A percentile compares a stretch with the other conserved stretches of the same genome.
Conservation (phyloP, 768 basidiomycete species). For the Boletus sensibilis region DNA sequence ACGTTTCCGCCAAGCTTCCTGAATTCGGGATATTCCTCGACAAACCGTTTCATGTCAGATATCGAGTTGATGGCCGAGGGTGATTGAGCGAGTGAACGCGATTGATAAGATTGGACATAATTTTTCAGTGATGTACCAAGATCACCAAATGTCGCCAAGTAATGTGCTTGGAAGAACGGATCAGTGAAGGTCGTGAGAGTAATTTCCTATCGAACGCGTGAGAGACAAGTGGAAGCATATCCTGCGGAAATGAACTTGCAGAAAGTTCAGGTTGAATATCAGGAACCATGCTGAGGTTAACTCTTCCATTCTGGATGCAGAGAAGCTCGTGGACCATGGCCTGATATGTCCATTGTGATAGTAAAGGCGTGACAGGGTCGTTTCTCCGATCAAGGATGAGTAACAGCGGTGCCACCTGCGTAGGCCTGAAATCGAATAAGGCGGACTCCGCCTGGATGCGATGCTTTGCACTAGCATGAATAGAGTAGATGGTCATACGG, state of each 20-base stretch:
- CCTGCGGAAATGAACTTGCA: constrained; percentile 42
- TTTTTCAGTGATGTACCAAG: constrained; percentile 87
- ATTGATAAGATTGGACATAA: constrained; percentile 93
- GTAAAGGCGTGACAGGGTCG: constrained; percentile 93
- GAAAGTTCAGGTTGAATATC: constrained; percentile 84
- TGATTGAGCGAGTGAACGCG: constrained; percentile 70
- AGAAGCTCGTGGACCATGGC: constrained; percentile 98
- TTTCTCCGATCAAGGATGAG: constrained; percentile 94
- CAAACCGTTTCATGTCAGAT: constrained; percentile 93
- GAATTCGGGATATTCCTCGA: constrained; percentile 98
- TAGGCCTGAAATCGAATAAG: constrained; percentile 89
- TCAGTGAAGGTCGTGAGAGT: constrained; percentile 90
- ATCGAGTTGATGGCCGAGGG: constrained; percentile 90
- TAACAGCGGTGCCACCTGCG: constrained; percentile 84
- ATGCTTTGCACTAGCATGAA: constrained; percentile 47
- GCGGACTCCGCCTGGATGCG: constrained; percentile 76
- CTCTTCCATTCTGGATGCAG: constrained; percentile 91
- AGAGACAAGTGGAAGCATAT: constrained; percentile 6
- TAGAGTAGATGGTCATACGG: neutral
- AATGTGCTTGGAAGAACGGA: constrained; percentile 89
- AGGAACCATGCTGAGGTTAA: constrained; percentile 79
- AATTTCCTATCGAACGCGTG: constrained; percentile 64
- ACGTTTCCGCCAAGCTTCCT: constrained; percentile 96
- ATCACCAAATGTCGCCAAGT: constrained; percentile 94
- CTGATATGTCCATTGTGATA: constrained; percentile 99